These are phyloP conservation scores for Geotrichum phurueaensis DNA, from an alignment of 1,139 yeast species.

Conservation along the genomic window DNA sequence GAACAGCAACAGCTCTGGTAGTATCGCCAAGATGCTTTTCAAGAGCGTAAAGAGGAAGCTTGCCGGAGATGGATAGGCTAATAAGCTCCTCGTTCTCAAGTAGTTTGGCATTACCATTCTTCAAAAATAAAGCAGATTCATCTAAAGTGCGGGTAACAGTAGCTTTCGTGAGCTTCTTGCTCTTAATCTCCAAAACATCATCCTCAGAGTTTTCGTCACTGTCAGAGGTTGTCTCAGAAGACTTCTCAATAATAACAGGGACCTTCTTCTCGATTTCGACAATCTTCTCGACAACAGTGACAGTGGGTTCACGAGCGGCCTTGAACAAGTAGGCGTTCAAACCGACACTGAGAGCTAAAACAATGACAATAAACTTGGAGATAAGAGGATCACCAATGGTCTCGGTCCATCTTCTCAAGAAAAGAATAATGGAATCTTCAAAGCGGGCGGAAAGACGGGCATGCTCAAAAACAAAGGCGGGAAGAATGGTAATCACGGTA, in stretches of 20 bases:
- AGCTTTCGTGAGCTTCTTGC: constrained; percentile 17
- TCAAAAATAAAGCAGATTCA: constrained; percentile 55
- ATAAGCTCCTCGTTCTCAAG: constrained; percentile 70
- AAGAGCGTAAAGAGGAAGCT: constrained; percentile 84
- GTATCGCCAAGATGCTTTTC: constrained; percentile 86
- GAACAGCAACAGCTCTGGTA: constrained; percentile 84
- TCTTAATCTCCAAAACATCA: constrained; percentile 22
- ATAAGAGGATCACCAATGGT: constrained; percentile 81
- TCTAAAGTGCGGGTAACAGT: constrained; percentile 42
- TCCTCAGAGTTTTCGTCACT: constrained; percentile 19
- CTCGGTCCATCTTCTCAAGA: constrained; percentile 53
- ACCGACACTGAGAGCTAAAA: constrained; percentile 67
- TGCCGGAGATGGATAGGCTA: constrained; percentile 64
- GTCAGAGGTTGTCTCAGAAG: constrained; percentile 21
- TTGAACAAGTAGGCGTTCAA: constrained; percentile 74
- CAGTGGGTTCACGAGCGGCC: constrained; percentile 32
- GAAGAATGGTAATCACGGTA: constrained; percentile 58
- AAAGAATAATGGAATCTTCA: constrained; percentile 55
- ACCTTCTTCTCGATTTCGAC: constrained; percentile 32
- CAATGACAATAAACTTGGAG: constrained; percentile 69
- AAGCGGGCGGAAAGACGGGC: constrained; percentile 55
- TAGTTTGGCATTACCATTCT: constrained; percentile 64
- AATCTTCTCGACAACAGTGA: constrained; percentile 34
- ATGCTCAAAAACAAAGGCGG: constrained; percentile 65
- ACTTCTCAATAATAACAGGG: constrained; percentile 31